Conservation (phyloP, 805 yeast species). For the Starmera pachycereana region DNA sequence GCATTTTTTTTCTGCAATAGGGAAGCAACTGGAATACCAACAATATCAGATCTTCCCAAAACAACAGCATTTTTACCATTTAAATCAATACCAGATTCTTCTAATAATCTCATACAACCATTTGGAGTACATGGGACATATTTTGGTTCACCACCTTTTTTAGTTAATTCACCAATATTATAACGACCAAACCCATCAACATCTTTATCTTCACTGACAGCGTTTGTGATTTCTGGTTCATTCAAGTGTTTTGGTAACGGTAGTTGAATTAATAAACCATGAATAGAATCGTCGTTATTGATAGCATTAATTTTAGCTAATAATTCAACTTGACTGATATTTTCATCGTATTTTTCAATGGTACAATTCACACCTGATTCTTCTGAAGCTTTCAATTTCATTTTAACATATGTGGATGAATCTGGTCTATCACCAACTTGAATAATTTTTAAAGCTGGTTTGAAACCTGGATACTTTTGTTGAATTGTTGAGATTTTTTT, state of each 20-base stretch:
- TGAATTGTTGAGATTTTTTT: conserved; percentile 23
- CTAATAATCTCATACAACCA: conserved; percentile 60
- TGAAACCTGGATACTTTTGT: conserved; percentile 37
- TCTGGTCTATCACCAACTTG: conserved; percentile 76
- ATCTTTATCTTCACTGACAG: conserved; percentile 59
- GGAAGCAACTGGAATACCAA: conserved; percentile 72
- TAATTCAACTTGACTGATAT: conserved; percentile 44
- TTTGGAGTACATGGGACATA: conserved; percentile 81
- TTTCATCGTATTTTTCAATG: conserved; percentile 47
- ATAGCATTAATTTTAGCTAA: conserved; percentile 42
- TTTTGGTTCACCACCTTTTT: conserved; percentile 59
- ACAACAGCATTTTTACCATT: conserved; percentile 72
- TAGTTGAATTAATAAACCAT: conserved; percentile 67
- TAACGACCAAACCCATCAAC: conserved; percentile 78
- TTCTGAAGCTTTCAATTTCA: conserved; percentile 70
- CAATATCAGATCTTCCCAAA: conserved; percentile 78
- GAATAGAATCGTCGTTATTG: conserved; percentile 49
- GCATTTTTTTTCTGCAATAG: conserved; percentile 63
- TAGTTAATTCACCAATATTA: conserved; percentile 70
- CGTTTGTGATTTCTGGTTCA: conserved; percentile 56
- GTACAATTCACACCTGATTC: conserved; percentile 58
- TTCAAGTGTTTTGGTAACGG: conserved; percentile 67
- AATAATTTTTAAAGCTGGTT: conserved; percentile 57
- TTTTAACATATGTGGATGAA: conserved; percentile 70
- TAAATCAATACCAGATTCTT: conserved; percentile 43